Base-by-base conservation (phyloP, 768 basidiomycete genomes). In the Mycena olivaceomarginata region DNA sequence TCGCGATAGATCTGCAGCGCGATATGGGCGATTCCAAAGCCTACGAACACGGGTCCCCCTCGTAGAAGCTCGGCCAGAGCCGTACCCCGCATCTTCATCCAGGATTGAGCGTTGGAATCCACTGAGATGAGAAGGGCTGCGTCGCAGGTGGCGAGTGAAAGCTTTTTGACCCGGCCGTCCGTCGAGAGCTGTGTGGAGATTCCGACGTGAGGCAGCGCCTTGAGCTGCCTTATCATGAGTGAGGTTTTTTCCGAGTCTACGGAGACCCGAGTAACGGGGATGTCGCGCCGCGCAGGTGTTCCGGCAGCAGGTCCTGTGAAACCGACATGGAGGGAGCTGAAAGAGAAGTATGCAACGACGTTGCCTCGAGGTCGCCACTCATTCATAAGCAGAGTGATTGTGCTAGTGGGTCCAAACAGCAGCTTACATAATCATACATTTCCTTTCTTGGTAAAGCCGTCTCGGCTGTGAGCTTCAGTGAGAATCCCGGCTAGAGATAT, bases 1-100 rank as follows among this genome's bases (percentile, higher is more conserved):
- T 66, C 72, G 40, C 64, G 72, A 37, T 67, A 63, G 12, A 73
- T 67, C 41, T 73, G 72, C 25, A 73, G 64, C 41, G 72, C 72
- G 8, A 66, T 67, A 45, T 37, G 64, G 41, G 64, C 72, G 9
- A 73, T 66, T 22, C 64, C 72, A 59, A 73, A 65, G 40, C 64
- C 72, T 37, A 73, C 41, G 16, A 73, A 31, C 22, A 73, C 41
- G 40, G 72, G 72, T 46, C 64, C 72, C 31, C 13, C 67, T 2
- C 37, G 6, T 48, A 66, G 22, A 48, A 66, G 45, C 43, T 66
- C n/a, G 18, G 65, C 45, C 25, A 66, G 46, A 66, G 65, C 25
- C 16, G 65, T 66, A 25, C 18, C 45, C 43, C 45, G 43, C 31
- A 31, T 31, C 31, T 31, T 31, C 31, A 31, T 31, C 65, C 25